phyloP scores from a whole-genome alignment of 108 stramenopile species.

The Cylindrotheca closterium region DNA sequence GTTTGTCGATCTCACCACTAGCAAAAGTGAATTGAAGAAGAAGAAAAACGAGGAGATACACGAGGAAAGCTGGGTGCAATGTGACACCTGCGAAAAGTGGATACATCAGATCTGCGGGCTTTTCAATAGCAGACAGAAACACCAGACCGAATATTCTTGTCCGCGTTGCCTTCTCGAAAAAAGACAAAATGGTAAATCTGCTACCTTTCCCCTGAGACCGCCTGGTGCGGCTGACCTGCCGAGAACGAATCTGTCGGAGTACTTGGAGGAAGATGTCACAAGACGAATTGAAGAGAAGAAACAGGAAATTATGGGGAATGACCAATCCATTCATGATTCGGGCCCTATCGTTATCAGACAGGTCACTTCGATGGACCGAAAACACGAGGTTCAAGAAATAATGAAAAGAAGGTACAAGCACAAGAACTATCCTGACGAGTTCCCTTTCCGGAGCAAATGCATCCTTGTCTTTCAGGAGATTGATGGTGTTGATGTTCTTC shows the following conservation, averaged over 20 bases:
- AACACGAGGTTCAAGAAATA: conserved; percentile 76
- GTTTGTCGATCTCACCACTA: conserved; percentile 76
- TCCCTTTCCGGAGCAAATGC: conserved; percentile 90
- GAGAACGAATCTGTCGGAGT: conserved; percentile 81
- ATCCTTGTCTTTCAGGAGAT: conserved; percentile 90
- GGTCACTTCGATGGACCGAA: conserved; percentile 86
- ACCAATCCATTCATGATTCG: too few species aligned
- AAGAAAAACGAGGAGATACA: conserved; percentile 93
- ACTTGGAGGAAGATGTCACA: conserved; percentile 69
- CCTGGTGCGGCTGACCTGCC: conserved; percentile 80
- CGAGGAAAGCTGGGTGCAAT: conserved; percentile 96
- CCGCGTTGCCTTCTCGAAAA: conserved; percentile 78
- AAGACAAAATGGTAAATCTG: conserved; percentile 37
- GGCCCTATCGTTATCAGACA: conserved; percentile 84
- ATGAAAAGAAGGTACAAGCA: conserved; percentile 88
- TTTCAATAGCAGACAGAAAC: conserved; percentile 94
- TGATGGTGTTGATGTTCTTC: conserved; percentile 90
- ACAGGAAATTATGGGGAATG: too few species aligned
- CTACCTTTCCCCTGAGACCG: conserved; percentile 51
- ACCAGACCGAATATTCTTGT: conserved; percentile 80
- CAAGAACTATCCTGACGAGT: conserved; percentile 91
- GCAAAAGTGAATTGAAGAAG: conserved; percentile 85
- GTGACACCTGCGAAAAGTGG: conserved; percentile 91
- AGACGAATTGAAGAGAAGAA: conserved; percentile 48
- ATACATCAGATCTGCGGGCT: conserved; percentile 98